Percentiles rank a stretch among this genome's conserved stretches.
phyloP scores from a whole-genome alignment of 2,329 filamentous ascomycete genomes.

The Scorias spongiosa region DNA sequence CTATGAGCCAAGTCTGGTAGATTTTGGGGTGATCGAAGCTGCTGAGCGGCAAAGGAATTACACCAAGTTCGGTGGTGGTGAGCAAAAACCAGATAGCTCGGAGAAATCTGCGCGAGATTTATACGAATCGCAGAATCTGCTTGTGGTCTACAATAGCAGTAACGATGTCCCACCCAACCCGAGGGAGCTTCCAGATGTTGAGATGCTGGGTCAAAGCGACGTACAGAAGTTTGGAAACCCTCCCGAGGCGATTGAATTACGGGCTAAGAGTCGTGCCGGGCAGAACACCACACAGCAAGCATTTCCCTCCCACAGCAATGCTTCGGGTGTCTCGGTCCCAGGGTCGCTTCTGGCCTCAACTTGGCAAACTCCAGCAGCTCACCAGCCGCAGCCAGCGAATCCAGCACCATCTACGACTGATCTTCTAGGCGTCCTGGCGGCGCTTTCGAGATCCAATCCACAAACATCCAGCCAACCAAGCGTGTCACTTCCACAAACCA shows the following conservation, averaged over 20 bases:
- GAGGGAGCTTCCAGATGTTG: slow-evolving; percentile 27
- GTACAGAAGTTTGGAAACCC: slow-evolving; percentile 24
- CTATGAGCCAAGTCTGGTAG: slow-evolving; percentile 21
- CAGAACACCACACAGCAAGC: background rate
- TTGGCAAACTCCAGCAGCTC: slow-evolving; percentile 3
- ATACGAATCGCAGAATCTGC: slow-evolving; percentile 31
- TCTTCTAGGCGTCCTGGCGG: background rate
- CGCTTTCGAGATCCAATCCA: background rate
- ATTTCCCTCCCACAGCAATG: slow-evolving; percentile 6
- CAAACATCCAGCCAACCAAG: background rate
- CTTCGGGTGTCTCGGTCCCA: background rate
- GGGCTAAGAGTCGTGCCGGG: slow-evolving; percentile 8
- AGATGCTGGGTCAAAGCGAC: slow-evolving; percentile 10
- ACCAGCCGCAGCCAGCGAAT: slow-evolving; percentile 2
- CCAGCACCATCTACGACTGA: slow-evolving; percentile 5
- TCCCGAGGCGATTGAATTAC: slow-evolving; percentile 11
- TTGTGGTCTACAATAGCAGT: slow-evolving; percentile 30
- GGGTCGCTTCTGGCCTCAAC: background rate
- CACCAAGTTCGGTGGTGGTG: slow-evolving; percentile 29
- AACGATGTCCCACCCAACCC: slow-evolving; percentile 33
- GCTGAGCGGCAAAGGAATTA: slow-evolving; percentile 31
- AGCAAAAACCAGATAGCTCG: slow-evolving; percentile 22
- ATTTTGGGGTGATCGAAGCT: slow-evolving; percentile 27
- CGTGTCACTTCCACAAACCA: background rate
- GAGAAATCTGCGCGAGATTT: slow-evolving; percentile 29